A percentile compares a stretch with the other conserved stretches of the same genome.
These are phyloP conservation scores for Lentinula lateritia DNA, from an alignment of 768 basidiomycete species.

Conservation along the genomic window DNA sequence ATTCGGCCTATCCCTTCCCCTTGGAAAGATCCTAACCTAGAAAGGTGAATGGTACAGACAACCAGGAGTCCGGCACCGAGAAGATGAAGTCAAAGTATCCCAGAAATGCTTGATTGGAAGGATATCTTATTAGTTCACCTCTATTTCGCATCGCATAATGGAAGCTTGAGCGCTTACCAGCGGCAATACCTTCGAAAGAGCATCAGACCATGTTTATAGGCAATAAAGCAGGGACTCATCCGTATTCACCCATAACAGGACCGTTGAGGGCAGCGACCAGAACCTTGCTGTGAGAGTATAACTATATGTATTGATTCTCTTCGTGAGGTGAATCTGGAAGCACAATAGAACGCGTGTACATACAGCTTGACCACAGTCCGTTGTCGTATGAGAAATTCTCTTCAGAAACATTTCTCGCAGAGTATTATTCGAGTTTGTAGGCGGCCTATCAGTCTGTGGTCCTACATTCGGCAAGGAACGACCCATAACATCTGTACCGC, in stretches of 20 bases:
- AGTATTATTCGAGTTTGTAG: slow-evolving; percentile 11
- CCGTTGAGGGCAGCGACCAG: slow-evolving; percentile 70
- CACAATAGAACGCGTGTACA: slow-evolving; percentile 12
- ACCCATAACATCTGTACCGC: slow-evolving; percentile 54
- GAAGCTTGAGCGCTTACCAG: slow-evolving; percentile 32
- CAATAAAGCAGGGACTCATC: not conserved
- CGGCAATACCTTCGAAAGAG: slow-evolving; percentile 48
- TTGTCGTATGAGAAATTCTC: slow-evolving; percentile 44
- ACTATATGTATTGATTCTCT: slow-evolving; percentile 24
- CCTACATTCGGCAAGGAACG: slow-evolving; percentile 8
- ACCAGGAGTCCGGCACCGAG: slow-evolving; percentile 52
- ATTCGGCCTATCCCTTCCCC: not conserved
- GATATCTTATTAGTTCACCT: not conserved
- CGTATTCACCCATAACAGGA: slow-evolving; percentile 58
- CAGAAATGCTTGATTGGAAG: slow-evolving; percentile 41
- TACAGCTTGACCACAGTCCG: slow-evolving; percentile 64
- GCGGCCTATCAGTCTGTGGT: slow-evolving; percentile 3
- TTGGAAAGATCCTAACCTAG: slow-evolving; percentile 34
- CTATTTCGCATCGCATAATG: not conserved
- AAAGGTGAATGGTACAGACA: slow-evolving; percentile 65
- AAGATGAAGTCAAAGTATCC: slow-evolving; percentile 77
- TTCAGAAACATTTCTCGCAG: slow-evolving; percentile 43
- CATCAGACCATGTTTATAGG: not conserved
- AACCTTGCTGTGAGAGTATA: slow-evolving; percentile 66
- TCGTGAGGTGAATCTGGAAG: not conserved